phyloP scores from a whole-genome alignment of 2,329 filamentous ascomycete genomes.

The Aspergillus brunneoviolaceus region DNA sequence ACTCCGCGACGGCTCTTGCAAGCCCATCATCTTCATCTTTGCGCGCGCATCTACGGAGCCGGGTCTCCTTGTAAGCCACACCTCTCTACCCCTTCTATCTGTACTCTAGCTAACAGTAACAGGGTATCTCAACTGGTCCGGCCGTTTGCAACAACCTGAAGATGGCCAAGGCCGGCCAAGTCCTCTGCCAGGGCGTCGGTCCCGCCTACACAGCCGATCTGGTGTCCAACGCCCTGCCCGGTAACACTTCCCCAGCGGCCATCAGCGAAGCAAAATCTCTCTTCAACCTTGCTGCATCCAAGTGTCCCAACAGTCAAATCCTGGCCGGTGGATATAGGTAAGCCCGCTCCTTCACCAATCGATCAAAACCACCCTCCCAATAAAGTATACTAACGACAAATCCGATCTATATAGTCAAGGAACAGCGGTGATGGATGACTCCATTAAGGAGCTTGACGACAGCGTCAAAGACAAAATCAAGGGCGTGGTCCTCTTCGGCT shows the following conservation, averaged over 20 bases:
- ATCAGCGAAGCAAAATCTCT: slow-evolving; percentile 46
- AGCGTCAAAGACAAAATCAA: slow-evolving; percentile 33
- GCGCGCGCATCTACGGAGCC: slow-evolving; percentile 51
- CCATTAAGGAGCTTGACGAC: slow-evolving; percentile 37
- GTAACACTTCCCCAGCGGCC: slow-evolving; percentile 34
- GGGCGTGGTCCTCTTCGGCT: slow-evolving; percentile 44
- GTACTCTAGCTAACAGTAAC: not conserved
- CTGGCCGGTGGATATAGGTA: slow-evolving; percentile 48
- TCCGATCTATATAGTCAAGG: slow-evolving; percentile 32
- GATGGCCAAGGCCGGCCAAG: slow-evolving; percentile 15
- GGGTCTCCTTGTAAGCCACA: slow-evolving; percentile 47
- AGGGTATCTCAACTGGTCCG: slow-evolving; percentile 35
- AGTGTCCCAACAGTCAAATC: slow-evolving; percentile 48
- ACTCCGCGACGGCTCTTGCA: slow-evolving; percentile 42
- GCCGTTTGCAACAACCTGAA: slow-evolving; percentile 31
- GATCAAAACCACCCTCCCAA: accelerated
- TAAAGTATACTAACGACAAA: not conserved
- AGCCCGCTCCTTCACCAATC: not conserved
- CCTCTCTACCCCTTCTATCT: no score
- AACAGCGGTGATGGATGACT: slow-evolving; percentile 45
- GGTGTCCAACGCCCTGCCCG: slow-evolving; percentile 38
- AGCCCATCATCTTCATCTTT: slow-evolving; percentile 49
- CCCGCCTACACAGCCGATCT: slow-evolving; percentile 44
- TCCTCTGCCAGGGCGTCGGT: slow-evolving; percentile 47
- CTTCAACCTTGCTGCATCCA: slow-evolving; percentile 43